phyloP scores from a whole-genome alignment of 2,329 filamentous ascomycete species.

The Cladosporium austrohemisphaericum region DNA sequence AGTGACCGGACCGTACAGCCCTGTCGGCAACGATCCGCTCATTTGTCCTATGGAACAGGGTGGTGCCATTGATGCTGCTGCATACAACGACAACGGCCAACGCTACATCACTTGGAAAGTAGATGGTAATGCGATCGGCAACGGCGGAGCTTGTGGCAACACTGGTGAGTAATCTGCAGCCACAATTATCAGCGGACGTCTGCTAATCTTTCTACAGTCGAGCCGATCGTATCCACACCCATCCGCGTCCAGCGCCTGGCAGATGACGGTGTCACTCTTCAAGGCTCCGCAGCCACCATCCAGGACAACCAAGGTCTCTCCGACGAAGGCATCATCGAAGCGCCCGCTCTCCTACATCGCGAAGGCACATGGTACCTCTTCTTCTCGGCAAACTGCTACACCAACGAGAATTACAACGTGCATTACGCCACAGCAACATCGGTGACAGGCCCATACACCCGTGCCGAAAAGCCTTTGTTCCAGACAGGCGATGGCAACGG shows the following conservation, averaged over 20 bases:
- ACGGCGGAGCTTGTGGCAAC: slow-evolving; percentile 29
- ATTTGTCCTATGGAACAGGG: slow-evolving; percentile 28
- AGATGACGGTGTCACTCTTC: slow-evolving; percentile 30
- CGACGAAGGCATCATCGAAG: slow-evolving; percentile 34
- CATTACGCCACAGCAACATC: slow-evolving; percentile 26
- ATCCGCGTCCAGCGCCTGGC: slow-evolving; percentile 31
- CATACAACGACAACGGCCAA: slow-evolving; percentile 27
- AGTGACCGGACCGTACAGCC: slow-evolving; percentile 28
- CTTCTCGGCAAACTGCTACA: slow-evolving; percentile 28
- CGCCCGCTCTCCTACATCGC: slow-evolving; percentile 28
- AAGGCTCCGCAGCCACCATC: slow-evolving; percentile 25
- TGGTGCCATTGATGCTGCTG: slow-evolving; percentile 31
- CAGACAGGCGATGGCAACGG: slow-evolving; percentile 25
- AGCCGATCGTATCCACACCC: slow-evolving; percentile 31
- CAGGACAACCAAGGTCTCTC: slow-evolving; percentile 28
- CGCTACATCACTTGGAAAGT: slow-evolving; percentile 32
- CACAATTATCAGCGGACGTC: neutral
- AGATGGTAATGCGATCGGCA: slow-evolving; percentile 29
- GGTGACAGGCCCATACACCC: slow-evolving; percentile 25
- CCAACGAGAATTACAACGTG: slow-evolving; percentile 25
- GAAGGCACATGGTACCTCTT: slow-evolving; percentile 29
- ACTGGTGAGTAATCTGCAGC: slow-evolving; percentile 13
- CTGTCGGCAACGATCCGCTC: slow-evolving; percentile 19
- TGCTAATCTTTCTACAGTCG: slow-evolving; percentile 19
- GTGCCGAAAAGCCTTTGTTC: slow-evolving; percentile 23